phyloP scores from a whole-genome alignment of 2,329 filamentous ascomycete genomes.

The Magnaporthiopsis incrustans region DNA sequence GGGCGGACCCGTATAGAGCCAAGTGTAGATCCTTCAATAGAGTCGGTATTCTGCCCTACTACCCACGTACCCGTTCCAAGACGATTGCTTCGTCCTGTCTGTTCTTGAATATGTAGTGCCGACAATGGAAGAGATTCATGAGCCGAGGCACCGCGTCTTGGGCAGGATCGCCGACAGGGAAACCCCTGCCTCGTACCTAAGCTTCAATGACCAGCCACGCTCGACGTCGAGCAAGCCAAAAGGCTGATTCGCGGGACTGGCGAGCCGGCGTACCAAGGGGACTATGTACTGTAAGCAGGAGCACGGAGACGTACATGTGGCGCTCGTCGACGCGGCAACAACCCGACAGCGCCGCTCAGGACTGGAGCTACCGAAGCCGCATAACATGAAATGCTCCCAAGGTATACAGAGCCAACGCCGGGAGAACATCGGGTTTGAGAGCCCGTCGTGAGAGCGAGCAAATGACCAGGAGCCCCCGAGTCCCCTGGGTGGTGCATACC shows the following conservation, averaged over 20 bases:
- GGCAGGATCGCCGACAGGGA: not conserved
- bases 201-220: not conserved
- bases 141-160: too few relatives aligned
- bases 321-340: not conserved
- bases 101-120: not conserved
- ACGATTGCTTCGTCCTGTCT: too few relatives aligned
- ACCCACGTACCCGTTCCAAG: too few relatives aligned
- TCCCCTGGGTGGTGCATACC: too few relatives aligned
- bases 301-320: not conserved
- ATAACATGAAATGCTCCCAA: not conserved
- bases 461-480: not conserved
- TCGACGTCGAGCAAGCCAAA: not conserved
- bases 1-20: too few relatives aligned
- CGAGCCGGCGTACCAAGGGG: not conserved
- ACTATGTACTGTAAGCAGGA: not conserved
- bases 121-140: not conserved
- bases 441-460: not conserved
- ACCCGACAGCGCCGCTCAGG: not conserved
- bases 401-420: not conserved
- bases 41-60: too few relatives aligned
- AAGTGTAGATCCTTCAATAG: too few relatives aligned
- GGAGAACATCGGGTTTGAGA: not conserved
- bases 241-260: not conserved
- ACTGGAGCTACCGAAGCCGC: too few relatives aligned
- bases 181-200: not conserved